Percentiles rank a stretch among this genome's conserved stretches.
phyloP scores from a whole-genome alignment of 2,329 filamentous ascomycete genomes.

The Pseudopithomyces maydicus region DNA sequence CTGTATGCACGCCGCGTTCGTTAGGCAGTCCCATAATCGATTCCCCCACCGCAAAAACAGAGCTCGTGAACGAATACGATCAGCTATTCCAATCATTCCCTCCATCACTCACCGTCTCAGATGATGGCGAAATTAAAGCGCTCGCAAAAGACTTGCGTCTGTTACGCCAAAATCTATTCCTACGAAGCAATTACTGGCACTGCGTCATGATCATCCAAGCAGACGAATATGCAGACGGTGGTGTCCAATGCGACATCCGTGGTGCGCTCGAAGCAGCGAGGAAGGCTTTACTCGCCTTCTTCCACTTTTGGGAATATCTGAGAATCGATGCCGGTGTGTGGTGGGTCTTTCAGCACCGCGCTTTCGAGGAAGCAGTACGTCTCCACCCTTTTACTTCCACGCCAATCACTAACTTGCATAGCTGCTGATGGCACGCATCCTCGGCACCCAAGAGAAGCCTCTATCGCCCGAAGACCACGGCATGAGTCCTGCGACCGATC shows the following conservation, averaged over 20 bases:
- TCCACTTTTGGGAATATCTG: slow-evolving; percentile 72
- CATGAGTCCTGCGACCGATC: slow-evolving; percentile 36
- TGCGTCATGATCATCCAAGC: slow-evolving; percentile 80
- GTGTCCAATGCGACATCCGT: slow-evolving; percentile 62
- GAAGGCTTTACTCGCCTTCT: slow-evolving; percentile 75
- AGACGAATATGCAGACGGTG: slow-evolving; percentile 65
- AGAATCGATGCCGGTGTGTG: slow-evolving; percentile 75
- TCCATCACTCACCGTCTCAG: slow-evolving; percentile 70
- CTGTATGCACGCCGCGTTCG: slow-evolving; percentile 74
- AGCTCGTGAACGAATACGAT: slow-evolving; percentile 71
- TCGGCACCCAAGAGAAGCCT: slow-evolving; percentile 41
- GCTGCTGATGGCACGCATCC: slow-evolving; percentile 48
- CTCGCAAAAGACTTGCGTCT: slow-evolving; percentile 68
- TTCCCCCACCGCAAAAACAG: slow-evolving; percentile 70
- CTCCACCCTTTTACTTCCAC: not conserved
- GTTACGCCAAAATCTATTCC: slow-evolving; percentile 75
- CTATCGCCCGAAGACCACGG: slow-evolving; percentile 31
- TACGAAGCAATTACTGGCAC: slow-evolving; percentile 83
- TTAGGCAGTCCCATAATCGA: slow-evolving; percentile 74
- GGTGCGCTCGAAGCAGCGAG: slow-evolving; percentile 76
- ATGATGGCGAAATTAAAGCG: slow-evolving; percentile 63
- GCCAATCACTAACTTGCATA: slow-evolving; percentile 14
- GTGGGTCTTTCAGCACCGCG: slow-evolving; percentile 85
- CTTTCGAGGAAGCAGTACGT: slow-evolving; percentile 78
- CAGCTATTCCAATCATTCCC: slow-evolving; percentile 76